Percentiles rank a stretch among this genome's conserved stretches.
Evolutionary conservation across 768 basidiomycete genomes (phyloP).

Genomic region (Lactarius psammicola): DNA sequence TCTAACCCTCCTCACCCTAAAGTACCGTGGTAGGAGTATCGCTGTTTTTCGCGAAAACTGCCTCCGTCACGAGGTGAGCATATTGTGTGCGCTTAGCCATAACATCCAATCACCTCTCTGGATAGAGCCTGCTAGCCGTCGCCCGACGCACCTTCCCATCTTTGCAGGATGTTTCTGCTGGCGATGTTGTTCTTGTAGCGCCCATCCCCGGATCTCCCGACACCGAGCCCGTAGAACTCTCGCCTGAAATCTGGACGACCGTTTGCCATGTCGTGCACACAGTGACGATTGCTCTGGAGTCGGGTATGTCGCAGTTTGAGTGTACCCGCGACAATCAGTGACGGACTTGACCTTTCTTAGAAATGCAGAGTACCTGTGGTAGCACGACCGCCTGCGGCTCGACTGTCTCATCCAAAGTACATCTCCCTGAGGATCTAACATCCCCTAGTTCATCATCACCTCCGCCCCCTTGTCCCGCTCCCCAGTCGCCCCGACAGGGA

Average conservation of each 20-base stretch:
- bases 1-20: background rate
- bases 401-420: background rate
- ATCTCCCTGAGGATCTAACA: background rate
- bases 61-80: conserved; percentile 1
- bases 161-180: background rate
- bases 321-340: background rate
- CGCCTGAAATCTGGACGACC: background rate
- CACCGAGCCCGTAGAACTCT: conserved; percentile 7
- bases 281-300: conserved; percentile 9
- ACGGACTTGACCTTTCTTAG: background rate
- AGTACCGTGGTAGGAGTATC: conserved; percentile 5
- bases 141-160: conserved; percentile 1
- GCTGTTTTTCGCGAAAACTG: background rate
- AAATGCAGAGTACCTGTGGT: background rate
- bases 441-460: background rate
- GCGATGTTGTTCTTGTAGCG: conserved; percentile 2
- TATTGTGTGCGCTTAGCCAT: background rate
- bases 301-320: conserved; percentile 1
- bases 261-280: background rate
- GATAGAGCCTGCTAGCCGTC: conserved; percentile 1
- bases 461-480: background rate
- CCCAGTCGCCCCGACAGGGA: background rate
- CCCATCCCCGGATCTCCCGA: background rate
- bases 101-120: background rate
- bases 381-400: background rate